Evolutionary conservation across 2,329 filamentous ascomycete genomes (phyloP).

Genomic region (Sphaerulina musiva): DNA sequence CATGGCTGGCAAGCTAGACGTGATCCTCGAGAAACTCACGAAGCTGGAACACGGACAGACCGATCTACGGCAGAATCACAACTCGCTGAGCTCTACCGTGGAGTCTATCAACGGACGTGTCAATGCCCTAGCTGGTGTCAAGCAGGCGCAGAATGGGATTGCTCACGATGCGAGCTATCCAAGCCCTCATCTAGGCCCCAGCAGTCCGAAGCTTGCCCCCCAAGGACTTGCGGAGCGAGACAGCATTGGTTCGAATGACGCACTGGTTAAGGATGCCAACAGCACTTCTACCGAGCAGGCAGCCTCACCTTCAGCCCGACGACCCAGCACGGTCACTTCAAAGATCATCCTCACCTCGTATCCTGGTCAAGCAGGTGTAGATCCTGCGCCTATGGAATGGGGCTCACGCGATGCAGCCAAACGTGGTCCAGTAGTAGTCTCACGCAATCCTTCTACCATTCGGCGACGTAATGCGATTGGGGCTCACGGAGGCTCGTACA

Average conservation of each 20-base stretch:
- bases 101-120: conserved; percentile 57
- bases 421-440: conserved; percentile 85
- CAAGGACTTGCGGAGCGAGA: conserved; percentile 22
- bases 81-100: conserved; percentile 49
- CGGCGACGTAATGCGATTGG: conserved; percentile 69
- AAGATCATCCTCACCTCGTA: conserved; percentile 75
- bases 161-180: conserved; percentile 29
- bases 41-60: conserved; percentile 52
- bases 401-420: conserved; percentile 66
- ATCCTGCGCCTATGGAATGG: conserved; percentile 85
- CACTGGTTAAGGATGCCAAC: conserved; percentile 18
- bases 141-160: conserved; percentile 50
- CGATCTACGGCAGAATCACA: conserved; percentile 50
- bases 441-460: conserved; percentile 66
- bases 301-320: conserved; percentile 30
- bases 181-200: conserved; percentile 21
- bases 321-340: conserved; percentile 40
- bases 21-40: conserved; percentile 52
- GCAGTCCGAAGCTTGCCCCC: conserved; percentile 22
- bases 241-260: conserved; percentile 25
- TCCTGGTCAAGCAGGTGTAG: conserved; percentile 87
- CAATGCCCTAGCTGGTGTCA: conserved; percentile 54
- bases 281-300: conserved; percentile 8
- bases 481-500: conserved; percentile 83
- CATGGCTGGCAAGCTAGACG: conserved; percentile 37